Evolutionary conservation across 345 rosid genomes (phyloP).

Genomic region (Psidium friedrichsthalianum): DNA sequence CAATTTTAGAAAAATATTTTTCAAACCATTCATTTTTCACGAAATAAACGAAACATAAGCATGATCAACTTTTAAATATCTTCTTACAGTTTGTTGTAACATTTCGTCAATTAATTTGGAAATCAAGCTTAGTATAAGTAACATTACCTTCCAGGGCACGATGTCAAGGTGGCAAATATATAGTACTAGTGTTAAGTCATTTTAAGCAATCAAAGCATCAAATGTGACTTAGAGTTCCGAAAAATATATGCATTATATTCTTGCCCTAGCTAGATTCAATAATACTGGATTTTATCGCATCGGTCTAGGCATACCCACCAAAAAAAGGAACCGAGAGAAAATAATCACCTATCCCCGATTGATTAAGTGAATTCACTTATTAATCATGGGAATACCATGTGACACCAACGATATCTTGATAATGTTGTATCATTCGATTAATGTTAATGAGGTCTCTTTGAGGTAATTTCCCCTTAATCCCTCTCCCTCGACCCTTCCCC

Average conservation of each 20-base stretch:
- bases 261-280: background rate
- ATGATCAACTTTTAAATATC: background rate
- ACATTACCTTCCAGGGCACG: background rate
- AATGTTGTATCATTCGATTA: no score
- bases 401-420: background rate
- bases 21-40: accelerated
- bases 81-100: background rate
- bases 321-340: background rate
- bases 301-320: background rate
- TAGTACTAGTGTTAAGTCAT: no score
- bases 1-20: background rate
- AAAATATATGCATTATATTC: background rate
- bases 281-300: background rate
- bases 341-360: background rate
- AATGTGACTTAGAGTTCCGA: background rate
- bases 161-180: background rate
- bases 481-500: no score
- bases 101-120: background rate
- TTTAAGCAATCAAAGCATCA: background rate
- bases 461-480: no score
- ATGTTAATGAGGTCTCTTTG: no score
- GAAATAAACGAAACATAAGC: no score
- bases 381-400: background rate
- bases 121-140: background rate
- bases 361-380: background rate